A percentile compares a stretch with the other conserved stretches of the same genome.
These are phyloP conservation scores for Hordeum pubiflorum DNA, from an alignment of 202 grass and related monocot genomes.

Conservation along the genomic window DNA sequence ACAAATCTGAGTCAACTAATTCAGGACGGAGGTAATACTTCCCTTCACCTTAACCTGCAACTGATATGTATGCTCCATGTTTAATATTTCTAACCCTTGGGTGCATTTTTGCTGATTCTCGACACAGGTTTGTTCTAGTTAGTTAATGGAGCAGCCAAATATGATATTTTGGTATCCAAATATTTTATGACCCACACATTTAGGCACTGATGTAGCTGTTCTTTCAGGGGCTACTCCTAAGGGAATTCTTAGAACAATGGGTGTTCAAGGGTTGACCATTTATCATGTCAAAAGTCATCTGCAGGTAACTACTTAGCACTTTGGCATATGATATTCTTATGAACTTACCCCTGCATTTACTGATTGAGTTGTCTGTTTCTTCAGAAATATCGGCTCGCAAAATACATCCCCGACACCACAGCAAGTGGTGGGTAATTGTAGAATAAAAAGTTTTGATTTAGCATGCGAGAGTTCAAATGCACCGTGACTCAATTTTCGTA, in stretches of 20 bases:
- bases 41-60: neutral
- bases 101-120: neutral
- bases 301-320: conserved; percentile 45
- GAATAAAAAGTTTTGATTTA: neutral
- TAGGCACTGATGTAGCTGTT: neutral
- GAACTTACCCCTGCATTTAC: conserved; percentile 7
- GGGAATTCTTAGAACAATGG: conserved; percentile 77
- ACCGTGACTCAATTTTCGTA: neutral
- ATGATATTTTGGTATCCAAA: neutral
- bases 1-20: too few species aligned
- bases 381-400: conserved; percentile 81
- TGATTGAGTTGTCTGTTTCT: neutral
- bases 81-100: neutral
- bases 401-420: conserved; percentile 66
- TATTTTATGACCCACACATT: neutral
- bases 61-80: neutral
- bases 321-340: neutral
- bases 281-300: conserved; percentile 96
- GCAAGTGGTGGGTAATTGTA: conserved; percentile 44
- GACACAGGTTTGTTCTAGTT: neutral
- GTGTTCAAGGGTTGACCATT: conserved; percentile 72
- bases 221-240: conserved; percentile 78
- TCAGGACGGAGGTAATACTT: neutral
- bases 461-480: neutral
- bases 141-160: neutral